Conservation (phyloP, 495 filamentous ascomycete species). For the Aspergillus leporis region DNA sequence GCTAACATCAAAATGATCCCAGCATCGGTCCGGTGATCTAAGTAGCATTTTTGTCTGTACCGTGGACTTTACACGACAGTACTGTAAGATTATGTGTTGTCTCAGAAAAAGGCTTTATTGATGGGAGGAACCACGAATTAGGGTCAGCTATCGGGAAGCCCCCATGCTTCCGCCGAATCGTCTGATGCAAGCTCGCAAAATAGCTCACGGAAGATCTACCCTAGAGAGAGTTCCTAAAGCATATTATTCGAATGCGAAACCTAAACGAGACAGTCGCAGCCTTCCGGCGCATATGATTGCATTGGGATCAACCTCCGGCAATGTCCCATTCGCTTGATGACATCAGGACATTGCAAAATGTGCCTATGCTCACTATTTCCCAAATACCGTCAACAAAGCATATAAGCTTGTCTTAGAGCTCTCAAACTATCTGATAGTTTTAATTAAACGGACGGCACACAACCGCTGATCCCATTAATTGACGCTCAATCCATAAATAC, state of each 20-base stretch:
- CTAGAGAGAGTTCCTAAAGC: not conserved
- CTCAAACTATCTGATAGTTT: too few relatives aligned
- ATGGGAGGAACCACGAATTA: not conserved
- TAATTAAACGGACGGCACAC: not conserved
- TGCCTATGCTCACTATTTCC: not conserved
- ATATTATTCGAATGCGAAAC: not conserved
- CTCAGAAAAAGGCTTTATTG: not conserved
- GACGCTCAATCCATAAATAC: too few relatives aligned
- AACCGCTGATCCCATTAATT: not conserved
- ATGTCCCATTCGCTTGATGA: not conserved
- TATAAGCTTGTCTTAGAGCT: too few relatives aligned
- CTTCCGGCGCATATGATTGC: not conserved
- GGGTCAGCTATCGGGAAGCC: not conserved
- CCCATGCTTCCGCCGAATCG: not conserved
- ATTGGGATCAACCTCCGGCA: not conserved
- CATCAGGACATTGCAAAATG: not conserved
- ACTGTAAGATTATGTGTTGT: not conserved
- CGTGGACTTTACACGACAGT: not conserved
- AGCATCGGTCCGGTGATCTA: not conserved
- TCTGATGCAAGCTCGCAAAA: not conserved
- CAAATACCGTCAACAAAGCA: not conserved
- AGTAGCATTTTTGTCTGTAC: not conserved
- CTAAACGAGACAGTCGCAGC: not conserved
- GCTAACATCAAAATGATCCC: not conserved
- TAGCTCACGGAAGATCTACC: not conserved